Base-by-base conservation (phyloP, 1,284 basidiomycete species). In the Rhodotorula sp. region DNA sequence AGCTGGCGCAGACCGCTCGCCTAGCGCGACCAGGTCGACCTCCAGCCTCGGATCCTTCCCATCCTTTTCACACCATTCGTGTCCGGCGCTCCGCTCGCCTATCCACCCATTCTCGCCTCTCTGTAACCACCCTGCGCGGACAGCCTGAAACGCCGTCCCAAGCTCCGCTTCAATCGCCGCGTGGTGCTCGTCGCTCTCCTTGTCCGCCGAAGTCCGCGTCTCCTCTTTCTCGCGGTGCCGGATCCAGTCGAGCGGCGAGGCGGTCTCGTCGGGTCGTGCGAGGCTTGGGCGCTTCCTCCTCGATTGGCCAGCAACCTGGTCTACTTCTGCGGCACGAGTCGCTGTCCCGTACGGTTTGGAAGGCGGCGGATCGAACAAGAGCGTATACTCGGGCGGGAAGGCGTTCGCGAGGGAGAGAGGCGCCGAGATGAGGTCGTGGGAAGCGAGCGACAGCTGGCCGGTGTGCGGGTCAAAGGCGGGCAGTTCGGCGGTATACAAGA, bases 351-450 rank as follows among this genome's bases (percentile, higher is more conserved):
- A 66, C 8, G 72, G 64, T 3, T 10, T 10, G 1, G 47, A 9
- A 1, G 72, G 68, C 0, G 68, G 57, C 2, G 22, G 20, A 2
- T 55, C 51, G 62, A 73, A 63, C 15, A 66, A 4, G 44, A 71
- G 61, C 1, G 56, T 49, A 52, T 34, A n/a, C 17, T 6, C 44
- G 11, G n/a, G 13, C 24, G 64, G 54, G 32, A 59, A 62, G 0
- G 52, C 63, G 27, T 47, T 17, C 34, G 44, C 15, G 61, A 55
- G 34, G 11, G 64, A 63, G 58, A 51, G 55, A 0, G 60, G 64
- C 2, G 69, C 20, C 5, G 68, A 64, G 46, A 73, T 13, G 66
- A 73, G 72, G 56, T 70, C 62, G 62, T 73, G 68, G 3, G 29
- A 5, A 2, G 46, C 39, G 60, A 70, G 62, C 4, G 59, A 30